These are phyloP conservation scores for Microbotryum lychnidis-dioicae DNA, from an alignment of 1,284 basidiomycete genomes.

Conservation along the genomic window DNA sequence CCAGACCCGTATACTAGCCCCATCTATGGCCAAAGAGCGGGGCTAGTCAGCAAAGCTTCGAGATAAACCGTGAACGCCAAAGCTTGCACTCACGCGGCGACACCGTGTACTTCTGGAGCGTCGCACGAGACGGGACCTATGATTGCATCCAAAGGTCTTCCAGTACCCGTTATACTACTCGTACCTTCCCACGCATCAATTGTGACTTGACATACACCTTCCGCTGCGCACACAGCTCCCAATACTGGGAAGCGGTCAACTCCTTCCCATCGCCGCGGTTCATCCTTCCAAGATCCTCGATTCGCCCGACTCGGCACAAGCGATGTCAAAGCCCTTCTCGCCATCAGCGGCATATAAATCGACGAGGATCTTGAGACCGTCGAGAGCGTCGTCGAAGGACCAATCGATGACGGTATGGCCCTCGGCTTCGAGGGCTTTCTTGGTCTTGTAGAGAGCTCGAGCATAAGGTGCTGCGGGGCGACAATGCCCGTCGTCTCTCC, in stretches of 20 bases:
- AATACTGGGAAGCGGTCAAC: slow-evolving; percentile 48
- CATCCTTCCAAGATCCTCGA: slow-evolving; percentile 15
- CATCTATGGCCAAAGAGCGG: slow-evolving; percentile 24
- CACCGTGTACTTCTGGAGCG: slow-evolving; percentile 46
- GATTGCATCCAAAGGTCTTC: slow-evolving; percentile 54
- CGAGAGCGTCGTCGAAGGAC: slow-evolving; percentile 45
- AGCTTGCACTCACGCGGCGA: slow-evolving; percentile 37
- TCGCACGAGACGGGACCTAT: slow-evolving; percentile 52
- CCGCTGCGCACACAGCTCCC: slow-evolving; percentile 45
- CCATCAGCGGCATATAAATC: slow-evolving; percentile 24
- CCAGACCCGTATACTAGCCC: slow-evolving; percentile 47
- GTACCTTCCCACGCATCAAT: slow-evolving; percentile 53
- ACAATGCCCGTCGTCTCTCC: slow-evolving; percentile 56
- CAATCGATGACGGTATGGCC: slow-evolving; percentile 53
- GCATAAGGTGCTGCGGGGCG: slow-evolving; percentile 63
- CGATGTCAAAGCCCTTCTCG: slow-evolving; percentile 25
- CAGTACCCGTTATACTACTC: slow-evolving; percentile 44
- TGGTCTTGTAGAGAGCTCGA: slow-evolving; percentile 54
- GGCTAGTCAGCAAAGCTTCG: no score
- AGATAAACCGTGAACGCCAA: no score
- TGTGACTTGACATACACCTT: slow-evolving; percentile 47
- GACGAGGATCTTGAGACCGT: slow-evolving; percentile 37
- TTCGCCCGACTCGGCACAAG: slow-evolving; percentile 34
- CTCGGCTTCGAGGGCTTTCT: slow-evolving; percentile 52
- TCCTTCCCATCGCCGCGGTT: slow-evolving; percentile 9